A percentile compares a stretch with the other conserved stretches of the same genome.
These are phyloP conservation scores for Citrus cavaleriei DNA, from an alignment of 345 rosid species.

Conservation along the genomic window DNA sequence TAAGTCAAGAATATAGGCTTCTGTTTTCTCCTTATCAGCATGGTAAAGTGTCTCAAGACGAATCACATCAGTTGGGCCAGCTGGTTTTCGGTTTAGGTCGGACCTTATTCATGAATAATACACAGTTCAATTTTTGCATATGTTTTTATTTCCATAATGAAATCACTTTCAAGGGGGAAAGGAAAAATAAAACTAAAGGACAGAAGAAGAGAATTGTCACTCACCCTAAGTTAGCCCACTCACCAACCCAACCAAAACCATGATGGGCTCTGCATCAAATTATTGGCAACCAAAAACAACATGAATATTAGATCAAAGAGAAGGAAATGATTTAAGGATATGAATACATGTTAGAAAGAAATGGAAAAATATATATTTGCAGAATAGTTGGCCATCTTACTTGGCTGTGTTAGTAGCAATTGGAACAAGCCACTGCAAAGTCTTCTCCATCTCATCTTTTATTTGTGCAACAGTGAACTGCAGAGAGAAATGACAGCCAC, in stretches of 20 bases:
- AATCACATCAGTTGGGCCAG: conserved; percentile 46
- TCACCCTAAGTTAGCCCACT: conserved; percentile 98
- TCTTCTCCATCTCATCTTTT: conserved; percentile 91
- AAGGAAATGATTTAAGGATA: not conserved
- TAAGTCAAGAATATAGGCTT: conserved; percentile 74
- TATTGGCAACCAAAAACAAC: conserved; percentile 31
- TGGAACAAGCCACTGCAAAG: conserved; percentile 91
- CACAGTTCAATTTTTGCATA: not conserved
- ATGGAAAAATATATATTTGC: not conserved
- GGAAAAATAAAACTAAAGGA: not conserved
- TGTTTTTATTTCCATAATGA: not conserved
- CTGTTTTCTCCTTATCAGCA: conserved; percentile 77
- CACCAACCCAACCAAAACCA: conserved; percentile 99
- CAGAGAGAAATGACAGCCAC: conserved; percentile 13
- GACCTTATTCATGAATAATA: conserved; percentile 37
- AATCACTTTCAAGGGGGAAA: not conserved
- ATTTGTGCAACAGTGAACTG: conserved; percentile 80
- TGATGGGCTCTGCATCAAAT: conserved; percentile 66
- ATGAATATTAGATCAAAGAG: not conserved
- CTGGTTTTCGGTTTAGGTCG: conserved; percentile 49
- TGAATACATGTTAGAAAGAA: not conserved
- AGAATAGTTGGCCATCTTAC: conserved; percentile 31
- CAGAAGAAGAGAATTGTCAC: conserved; percentile 3
- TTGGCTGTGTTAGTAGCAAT: conserved; percentile 88
- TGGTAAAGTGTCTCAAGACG: conserved; percentile 85